Conservation (phyloP, 805 yeast species). For the Debaryomyces prosopidis region DNA sequence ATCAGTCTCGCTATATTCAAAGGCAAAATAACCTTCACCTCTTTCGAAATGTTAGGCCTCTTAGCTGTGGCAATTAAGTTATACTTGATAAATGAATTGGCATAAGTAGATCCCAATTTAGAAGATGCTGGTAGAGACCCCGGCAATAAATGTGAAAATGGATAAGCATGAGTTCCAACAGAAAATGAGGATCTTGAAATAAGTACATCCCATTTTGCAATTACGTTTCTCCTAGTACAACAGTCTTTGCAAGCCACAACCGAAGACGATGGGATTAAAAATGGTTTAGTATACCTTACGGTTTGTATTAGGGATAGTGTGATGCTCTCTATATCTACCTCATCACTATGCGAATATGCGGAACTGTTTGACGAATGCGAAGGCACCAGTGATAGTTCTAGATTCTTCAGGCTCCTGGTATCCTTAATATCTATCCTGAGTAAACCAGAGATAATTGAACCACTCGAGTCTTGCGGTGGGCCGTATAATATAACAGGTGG, state of each 20-base stretch:
- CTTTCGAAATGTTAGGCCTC: slow-evolving; percentile 21
- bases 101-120: slow-evolving; percentile 55
- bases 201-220: slow-evolving; percentile 89
- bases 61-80: slow-evolving; percentile 66
- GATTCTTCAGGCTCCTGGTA: neutral
- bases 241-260: slow-evolving; percentile 62
- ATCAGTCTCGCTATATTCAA: slow-evolving; percentile 75
- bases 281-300: slow-evolving; percentile 65
- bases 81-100: slow-evolving; percentile 61
- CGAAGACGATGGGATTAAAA: slow-evolving; percentile 50
- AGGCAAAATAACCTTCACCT: slow-evolving; percentile 53
- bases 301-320: slow-evolving; percentile 72
- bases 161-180: slow-evolving; percentile 79
- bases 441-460: slow-evolving; percentile 83
- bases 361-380: slow-evolving; percentile 12
- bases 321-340: slow-evolving; percentile 56
- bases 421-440: slow-evolving; percentile 46
- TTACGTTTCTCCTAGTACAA: slow-evolving; percentile 50
- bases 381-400: slow-evolving; percentile 15
- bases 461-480: slow-evolving; percentile 71
- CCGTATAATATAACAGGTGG: slow-evolving; percentile 93
- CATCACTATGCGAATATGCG: slow-evolving; percentile 31
- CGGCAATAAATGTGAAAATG: slow-evolving; percentile 85
- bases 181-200: slow-evolving; percentile 57
- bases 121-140: slow-evolving; percentile 85